Percentiles rank a stretch among this genome's conserved stretches.
phyloP scores from a whole-genome alignment of 306 rosid genomes.

The Trifolium pratense region DNA sequence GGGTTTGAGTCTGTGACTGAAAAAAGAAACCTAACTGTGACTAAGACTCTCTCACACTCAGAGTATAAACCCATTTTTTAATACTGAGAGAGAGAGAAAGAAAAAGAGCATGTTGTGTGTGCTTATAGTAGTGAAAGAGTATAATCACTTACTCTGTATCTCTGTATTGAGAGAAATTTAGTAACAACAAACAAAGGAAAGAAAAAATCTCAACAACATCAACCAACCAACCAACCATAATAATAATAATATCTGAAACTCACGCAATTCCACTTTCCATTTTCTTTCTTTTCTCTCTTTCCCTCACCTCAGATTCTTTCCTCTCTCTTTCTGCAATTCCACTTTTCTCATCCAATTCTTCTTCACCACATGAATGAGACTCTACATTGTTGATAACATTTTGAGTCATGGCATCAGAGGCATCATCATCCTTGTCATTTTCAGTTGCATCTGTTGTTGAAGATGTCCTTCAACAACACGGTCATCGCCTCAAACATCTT shows the following conservation, averaged over 20 bases:
- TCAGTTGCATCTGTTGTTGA: conserved; percentile 89
- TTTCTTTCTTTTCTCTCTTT: not conserved
- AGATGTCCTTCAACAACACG: conserved; percentile 89
- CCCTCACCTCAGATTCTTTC: not conserved
- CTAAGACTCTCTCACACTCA: not conserved
- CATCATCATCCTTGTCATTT: conserved; percentile 44
- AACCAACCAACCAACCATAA: no score
- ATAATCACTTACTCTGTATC: no score
- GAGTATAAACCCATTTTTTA: no score
- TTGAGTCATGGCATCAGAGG: not conserved
- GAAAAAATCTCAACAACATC: conserved; percentile 46
- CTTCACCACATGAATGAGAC: not conserved
- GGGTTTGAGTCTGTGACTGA: conserved; percentile 29
- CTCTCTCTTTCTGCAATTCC: not conserved
- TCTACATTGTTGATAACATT: not conserved
- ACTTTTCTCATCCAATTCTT: no score
- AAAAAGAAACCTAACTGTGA: conserved; percentile 8
- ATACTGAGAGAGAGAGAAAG: not conserved
- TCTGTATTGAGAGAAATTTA: conserved; percentile 11
- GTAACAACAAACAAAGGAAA: conserved; percentile 59
- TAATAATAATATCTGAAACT: no score
- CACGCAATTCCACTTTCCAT: no score
- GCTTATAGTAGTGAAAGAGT: not conserved
- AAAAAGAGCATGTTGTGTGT: no score
- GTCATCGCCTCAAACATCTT: conserved; percentile 43